Evolutionary conservation across 805 yeast species (phyloP).

Genomic region (Schwanniomyces vanrijiae): DNA sequence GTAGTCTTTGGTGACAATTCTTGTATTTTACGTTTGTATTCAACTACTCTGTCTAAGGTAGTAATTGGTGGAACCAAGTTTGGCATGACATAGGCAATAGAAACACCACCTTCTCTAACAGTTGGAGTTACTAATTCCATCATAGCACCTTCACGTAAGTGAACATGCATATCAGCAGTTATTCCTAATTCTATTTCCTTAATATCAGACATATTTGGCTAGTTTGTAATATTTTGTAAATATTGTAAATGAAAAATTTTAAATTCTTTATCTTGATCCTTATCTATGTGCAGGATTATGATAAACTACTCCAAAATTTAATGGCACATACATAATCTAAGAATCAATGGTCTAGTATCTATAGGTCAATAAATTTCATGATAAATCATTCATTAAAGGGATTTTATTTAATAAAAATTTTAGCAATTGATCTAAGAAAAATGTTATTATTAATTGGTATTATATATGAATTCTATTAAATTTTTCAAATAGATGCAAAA

Average conservation of each 20-base stretch:
- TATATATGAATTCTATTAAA: too few species aligned
- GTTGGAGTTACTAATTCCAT: slow-evolving; percentile 90
- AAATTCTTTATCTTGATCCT: background rate
- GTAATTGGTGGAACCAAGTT: slow-evolving; percentile 91
- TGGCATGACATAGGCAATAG: slow-evolving; percentile 95
- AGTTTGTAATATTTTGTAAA: background rate
- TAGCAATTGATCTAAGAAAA: too few species aligned
- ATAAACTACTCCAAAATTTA: background rate
- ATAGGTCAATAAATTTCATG: too few species aligned
- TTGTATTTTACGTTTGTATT: slow-evolving; percentile 66
- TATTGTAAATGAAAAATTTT: background rate
- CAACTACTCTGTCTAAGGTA: slow-evolving; percentile 66
- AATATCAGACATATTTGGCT: background rate
- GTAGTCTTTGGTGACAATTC: slow-evolving; percentile 76
- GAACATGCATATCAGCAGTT: slow-evolving; percentile 94
- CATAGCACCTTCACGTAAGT: slow-evolving; percentile 91
- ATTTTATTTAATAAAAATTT: too few species aligned
- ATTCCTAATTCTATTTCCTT: slow-evolving; percentile 55
- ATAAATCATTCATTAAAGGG: too few species aligned
- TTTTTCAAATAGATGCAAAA: background rate
- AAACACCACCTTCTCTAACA: slow-evolving; percentile 84
- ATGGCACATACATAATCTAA: too few species aligned
- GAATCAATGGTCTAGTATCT: too few species aligned
- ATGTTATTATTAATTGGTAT: background rate
- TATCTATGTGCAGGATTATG: background rate